These are phyloP conservation scores for Cenococcum geophilum DNA, from an alignment of 495 filamentous ascomycete species.

Conservation along the genomic window DNA sequence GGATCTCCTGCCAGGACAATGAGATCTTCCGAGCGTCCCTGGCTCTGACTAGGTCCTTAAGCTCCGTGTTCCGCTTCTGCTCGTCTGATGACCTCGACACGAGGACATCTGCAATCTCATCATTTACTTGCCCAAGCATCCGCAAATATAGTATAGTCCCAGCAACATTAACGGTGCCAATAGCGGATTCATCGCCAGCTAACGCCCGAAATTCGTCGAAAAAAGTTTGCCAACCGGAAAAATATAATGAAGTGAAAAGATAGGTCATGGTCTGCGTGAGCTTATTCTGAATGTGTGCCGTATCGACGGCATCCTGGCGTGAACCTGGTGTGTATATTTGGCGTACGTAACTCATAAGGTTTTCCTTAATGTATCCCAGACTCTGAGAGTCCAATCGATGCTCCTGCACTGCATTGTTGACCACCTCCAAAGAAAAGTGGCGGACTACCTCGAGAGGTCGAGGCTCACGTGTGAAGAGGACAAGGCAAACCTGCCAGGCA, in stretches of 20 bases:
- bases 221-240: slow-evolving; percentile 75
- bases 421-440: slow-evolving; percentile 78
- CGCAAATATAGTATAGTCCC: slow-evolving; percentile 86
- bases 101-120: slow-evolving; percentile 91
- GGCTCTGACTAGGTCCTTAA: slow-evolving; percentile 83
- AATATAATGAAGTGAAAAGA: slow-evolving; percentile 81
- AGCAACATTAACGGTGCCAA: slow-evolving; percentile 49
- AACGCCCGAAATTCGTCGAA: slow-evolving; percentile 78
- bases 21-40: slow-evolving; percentile 83
- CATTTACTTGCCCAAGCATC: slow-evolving; percentile 79
- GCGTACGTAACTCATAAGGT: slow-evolving; percentile 68
- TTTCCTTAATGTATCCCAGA: slow-evolving; percentile 64
- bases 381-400: slow-evolving; percentile 62
- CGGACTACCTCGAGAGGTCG: slow-evolving; percentile 75
- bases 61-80: slow-evolving; percentile 66
- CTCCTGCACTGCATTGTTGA: slow-evolving; percentile 81
- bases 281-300: slow-evolving; percentile 84
- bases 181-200: slow-evolving; percentile 45
- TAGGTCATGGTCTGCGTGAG: slow-evolving; percentile 90
- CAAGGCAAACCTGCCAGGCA: slow-evolving; percentile 80
- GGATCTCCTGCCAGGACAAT: slow-evolving; percentile 82
- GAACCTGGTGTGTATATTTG: slow-evolving; percentile 58
- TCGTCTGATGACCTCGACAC: slow-evolving; percentile 69
- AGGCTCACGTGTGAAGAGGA: slow-evolving; percentile 78
- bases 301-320: slow-evolving; percentile 53